Percentiles rank a stretch among this genome's conserved stretches.
phyloP scores from a whole-genome alignment of 2,329 filamentous ascomycete genomes.

The Hypoxylon sp. region DNA sequence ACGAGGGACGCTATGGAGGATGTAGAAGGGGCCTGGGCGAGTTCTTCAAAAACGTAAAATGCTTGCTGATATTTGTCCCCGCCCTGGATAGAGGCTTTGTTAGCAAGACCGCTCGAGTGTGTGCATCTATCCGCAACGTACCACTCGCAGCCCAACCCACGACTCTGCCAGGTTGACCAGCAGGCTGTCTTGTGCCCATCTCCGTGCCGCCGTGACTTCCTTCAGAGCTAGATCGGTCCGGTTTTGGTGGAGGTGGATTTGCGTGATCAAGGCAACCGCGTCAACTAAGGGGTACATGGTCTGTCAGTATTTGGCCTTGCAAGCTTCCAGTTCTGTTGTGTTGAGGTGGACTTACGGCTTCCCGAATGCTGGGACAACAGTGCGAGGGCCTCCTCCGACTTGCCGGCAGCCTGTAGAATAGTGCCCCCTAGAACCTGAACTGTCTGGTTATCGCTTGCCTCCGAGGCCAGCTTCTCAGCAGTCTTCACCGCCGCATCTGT shows the following conservation, averaged over 20 bases:
- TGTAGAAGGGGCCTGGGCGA: conserved; percentile 85
- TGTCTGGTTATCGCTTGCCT: conserved; percentile 74
- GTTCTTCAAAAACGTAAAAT: conserved; percentile 97
- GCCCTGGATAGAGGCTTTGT: conserved; percentile 62
- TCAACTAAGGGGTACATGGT: conserved; percentile 59
- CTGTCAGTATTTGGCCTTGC: background rate
- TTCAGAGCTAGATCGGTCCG: conserved; percentile 88
- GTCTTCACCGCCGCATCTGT: conserved; percentile 67
- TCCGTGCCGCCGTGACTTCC: conserved; percentile 83
- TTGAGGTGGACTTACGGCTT: conserved; percentile 67
- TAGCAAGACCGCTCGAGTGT: conserved; percentile 1
- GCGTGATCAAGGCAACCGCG: conserved; percentile 85
- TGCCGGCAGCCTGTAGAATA: conserved; percentile 79
- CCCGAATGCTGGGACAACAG: conserved; percentile 85
- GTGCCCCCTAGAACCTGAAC: conserved; percentile 87
- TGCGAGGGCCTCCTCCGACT: conserved; percentile 84
- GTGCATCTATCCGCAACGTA: conserved; percentile 52
- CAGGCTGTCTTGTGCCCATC: conserved; percentile 95
- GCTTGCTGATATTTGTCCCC: conserved; percentile 96
- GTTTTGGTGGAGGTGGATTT: conserved; percentile 93
- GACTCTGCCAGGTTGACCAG: conserved; percentile 94
- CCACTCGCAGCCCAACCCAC: conserved; percentile 89
- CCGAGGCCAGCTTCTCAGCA: conserved; percentile 72
- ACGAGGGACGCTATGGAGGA: conserved; percentile 79
- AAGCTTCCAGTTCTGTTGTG: background rate